Conservation (phyloP, 2,329 filamentous ascomycete species). For the Paraconiothyrium sp. region DNA sequence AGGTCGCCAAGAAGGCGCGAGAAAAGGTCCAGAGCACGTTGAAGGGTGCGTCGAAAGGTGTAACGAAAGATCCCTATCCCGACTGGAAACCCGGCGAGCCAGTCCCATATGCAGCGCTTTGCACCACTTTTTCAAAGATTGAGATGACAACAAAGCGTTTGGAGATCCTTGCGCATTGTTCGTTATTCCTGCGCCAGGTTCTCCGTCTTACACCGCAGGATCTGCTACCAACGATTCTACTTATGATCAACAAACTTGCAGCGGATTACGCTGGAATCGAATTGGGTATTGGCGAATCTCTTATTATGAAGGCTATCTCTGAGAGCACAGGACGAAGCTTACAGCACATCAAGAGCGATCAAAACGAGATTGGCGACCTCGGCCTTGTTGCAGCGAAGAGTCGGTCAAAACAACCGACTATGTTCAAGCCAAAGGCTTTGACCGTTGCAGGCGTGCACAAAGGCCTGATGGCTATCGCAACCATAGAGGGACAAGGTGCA, state of each 20-base stretch:
- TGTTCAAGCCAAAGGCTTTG: slow-evolving; percentile 96
- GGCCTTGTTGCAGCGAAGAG: slow-evolving; percentile 96
- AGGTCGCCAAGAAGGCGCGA: slow-evolving; percentile 76
- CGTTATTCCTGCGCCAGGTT: slow-evolving; percentile 92
- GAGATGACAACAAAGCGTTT: slow-evolving; percentile 94
- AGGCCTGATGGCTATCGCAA: slow-evolving; percentile 87
- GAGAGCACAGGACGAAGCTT: slow-evolving; percentile 91
- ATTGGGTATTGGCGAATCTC: slow-evolving; percentile 95
- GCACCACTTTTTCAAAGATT: slow-evolving; percentile 91
- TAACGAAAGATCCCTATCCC: slow-evolving; percentile 82
- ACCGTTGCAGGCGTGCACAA: slow-evolving; percentile 88
- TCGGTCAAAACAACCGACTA: slow-evolving; percentile 91
- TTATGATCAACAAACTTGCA: slow-evolving; percentile 98
- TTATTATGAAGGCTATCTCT: slow-evolving; percentile 99
- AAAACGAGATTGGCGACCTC: slow-evolving; percentile 95
- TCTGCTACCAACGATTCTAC: slow-evolving; percentile 83
- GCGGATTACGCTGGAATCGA: slow-evolving; percentile 97
- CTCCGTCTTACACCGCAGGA: slow-evolving; percentile 88
- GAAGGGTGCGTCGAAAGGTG: slow-evolving; percentile 57
- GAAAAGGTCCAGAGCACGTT: slow-evolving; percentile 83
- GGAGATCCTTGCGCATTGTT: slow-evolving; percentile 87
- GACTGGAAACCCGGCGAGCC: slow-evolving; percentile 92
- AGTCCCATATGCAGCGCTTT: slow-evolving; percentile 93
- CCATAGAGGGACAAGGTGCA: slow-evolving; percentile 83
- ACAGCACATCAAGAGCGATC: slow-evolving; percentile 90